Evolutionary conservation across 345 rosid species (phyloP).

Genomic region (Hypericum perforatum): DNA sequence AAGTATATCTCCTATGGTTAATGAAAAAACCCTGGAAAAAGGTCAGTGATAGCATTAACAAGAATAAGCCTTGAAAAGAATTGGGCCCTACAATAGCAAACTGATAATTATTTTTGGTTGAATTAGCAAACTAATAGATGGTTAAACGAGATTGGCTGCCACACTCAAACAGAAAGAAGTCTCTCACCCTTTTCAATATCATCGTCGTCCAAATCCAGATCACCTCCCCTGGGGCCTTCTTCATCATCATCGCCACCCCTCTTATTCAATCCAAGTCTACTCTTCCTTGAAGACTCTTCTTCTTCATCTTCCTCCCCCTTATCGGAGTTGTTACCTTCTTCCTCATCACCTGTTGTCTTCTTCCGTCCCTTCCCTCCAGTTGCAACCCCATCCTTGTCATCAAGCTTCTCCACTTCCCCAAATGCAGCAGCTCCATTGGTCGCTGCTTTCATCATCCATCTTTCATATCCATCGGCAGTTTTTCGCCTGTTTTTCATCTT

Average conservation of each 20-base stretch:
- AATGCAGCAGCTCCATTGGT: constrained; percentile 86
- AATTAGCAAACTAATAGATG: too few species aligned
- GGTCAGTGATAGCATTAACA: too few species aligned
- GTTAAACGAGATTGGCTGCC: background rate
- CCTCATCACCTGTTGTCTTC: constrained; percentile 62
- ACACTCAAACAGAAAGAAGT: background rate
- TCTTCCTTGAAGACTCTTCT: constrained; percentile 79
- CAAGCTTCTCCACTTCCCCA: constrained; percentile 72
- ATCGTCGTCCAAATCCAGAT: constrained; percentile 86
- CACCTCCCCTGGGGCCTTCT: constrained; percentile 89
- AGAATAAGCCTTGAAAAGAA: too few species aligned
- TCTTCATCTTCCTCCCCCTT: constrained; percentile 93
- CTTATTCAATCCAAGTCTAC: constrained; percentile 73
- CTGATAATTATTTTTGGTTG: too few species aligned
- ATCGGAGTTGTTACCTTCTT: constrained; percentile 79
- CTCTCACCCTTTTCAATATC: constrained; percentile 84
- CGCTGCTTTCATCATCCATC: constrained; percentile 99
- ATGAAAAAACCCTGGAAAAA: too few species aligned
- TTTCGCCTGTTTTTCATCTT: constrained; percentile 91
- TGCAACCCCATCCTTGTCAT: constrained; percentile 51
- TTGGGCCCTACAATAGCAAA: too few species aligned
- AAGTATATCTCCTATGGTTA: too few species aligned
- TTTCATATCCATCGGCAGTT: constrained; percentile 92
- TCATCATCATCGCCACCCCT: constrained; percentile 75
- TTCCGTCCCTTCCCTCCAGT: constrained; percentile 70